Evolutionary conservation across 768 basidiomycete genomes (phyloP), one percentile per base, ranked within the genome.

Genomic region (Naganishia kalamii): DNA sequence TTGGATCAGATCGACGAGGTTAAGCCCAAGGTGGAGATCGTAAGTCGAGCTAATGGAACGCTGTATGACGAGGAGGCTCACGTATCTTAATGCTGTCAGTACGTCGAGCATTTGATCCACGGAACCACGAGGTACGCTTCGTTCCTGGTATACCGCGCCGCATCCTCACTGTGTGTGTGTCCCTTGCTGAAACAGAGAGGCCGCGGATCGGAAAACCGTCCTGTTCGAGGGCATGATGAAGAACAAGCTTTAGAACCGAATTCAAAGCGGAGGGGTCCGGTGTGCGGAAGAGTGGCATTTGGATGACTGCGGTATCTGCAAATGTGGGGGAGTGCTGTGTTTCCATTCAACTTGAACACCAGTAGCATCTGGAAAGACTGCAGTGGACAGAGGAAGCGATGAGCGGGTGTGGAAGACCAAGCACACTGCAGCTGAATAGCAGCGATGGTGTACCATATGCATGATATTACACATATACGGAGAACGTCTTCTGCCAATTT

Each of bases 1-100:
- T 52, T 52, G 50, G 50, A 52, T n/a, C 29, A 52, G 50, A 33
- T 52, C 17, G 32, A 52, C 19, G 30, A 52, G 13, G 50, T 52
- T 32, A 52, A 52, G 50, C 50, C 50, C 15, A 33, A 30, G 11
- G 30, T 32, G 13, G 50, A 52, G 50, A 52, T 52, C n/a, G 50
- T 52, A 32, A 52, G 50, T 52, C 50, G 8, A 7, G 17, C 21
- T n/a, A 25, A 23, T 6, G 50, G 27, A 17, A 7, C 17, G 19
- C 19, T 6, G 50, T 13, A 27, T 29, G 4, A 29, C 12, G 15
- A 29, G 48, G 25, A 6, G 48, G n/a, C 48, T 50, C 12, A 27
- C 15, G 4, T 33, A 32, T 13, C 4, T 7, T 29, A 4, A 15
- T 52, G 32, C 19, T n/a, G 50, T 3, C 21, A 52, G 30, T 52